Percentiles rank a stretch among this genome's conserved stretches.
phyloP scores from a whole-genome alignment of 2,329 filamentous ascomycete species.

The Colletotrichum eleusines region DNA sequence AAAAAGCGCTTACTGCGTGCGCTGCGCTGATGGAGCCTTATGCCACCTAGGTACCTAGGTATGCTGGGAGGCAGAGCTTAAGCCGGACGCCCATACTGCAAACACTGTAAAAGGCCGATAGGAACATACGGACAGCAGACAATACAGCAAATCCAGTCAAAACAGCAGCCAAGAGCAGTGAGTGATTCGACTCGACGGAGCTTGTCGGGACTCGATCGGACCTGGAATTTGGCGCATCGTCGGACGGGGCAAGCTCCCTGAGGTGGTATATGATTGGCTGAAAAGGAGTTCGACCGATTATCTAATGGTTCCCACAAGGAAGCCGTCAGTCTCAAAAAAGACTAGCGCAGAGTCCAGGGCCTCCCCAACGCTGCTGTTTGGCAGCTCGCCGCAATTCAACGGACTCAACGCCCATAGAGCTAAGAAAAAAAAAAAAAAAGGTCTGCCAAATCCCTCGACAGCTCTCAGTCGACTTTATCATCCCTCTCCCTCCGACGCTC shows the following conservation, averaged over 20 bases:
- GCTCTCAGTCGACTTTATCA: constrained; percentile 37
- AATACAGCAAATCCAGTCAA: background rate
- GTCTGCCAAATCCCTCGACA: constrained; percentile 44
- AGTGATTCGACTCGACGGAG: constrained; percentile 11
- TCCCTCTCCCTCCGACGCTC: constrained; percentile 40
- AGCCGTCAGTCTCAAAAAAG: background rate
- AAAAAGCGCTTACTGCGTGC: background rate
- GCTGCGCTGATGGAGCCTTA: constrained; percentile 6
- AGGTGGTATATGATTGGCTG: constrained; percentile 1
- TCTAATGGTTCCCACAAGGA: constrained; percentile 6
- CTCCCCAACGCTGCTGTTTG: constrained; percentile 42
- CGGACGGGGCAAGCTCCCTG: constrained; percentile 5
- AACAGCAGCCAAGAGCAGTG: background rate
- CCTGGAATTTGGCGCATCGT: constrained; percentile 16
- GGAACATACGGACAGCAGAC: background rate
- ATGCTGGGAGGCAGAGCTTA: background rate
- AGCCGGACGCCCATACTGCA: constrained; percentile 5
- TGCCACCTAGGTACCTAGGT: background rate
- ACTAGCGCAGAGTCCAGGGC: constrained; percentile 26
- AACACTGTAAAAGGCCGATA: constrained; percentile 11
- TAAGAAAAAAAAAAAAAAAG: constrained; percentile 37
- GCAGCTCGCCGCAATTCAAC: constrained; percentile 44
- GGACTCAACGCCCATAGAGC: constrained; percentile 43
- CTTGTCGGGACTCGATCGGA: constrained; percentile 29
- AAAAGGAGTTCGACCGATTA: constrained; percentile 21